Conservation (phyloP, 257 asterid species). For the Rubia yunnanensis region DNA sequence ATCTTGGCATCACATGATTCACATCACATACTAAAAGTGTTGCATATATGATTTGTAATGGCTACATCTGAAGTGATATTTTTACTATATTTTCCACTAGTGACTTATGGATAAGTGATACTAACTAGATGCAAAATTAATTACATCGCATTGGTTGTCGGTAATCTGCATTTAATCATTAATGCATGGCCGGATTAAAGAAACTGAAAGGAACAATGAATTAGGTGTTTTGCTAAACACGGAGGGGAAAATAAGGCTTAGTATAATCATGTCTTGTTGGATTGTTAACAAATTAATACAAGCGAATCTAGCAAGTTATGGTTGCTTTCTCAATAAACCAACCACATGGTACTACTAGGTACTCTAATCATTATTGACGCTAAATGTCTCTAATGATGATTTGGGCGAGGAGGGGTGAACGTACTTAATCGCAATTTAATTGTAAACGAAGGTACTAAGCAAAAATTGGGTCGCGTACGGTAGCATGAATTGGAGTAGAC, state of each 20-base stretch:
- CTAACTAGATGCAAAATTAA: background rate
- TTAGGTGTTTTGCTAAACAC: background rate
- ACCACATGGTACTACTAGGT: slow-evolving; percentile 7
- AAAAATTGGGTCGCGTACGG: background rate
- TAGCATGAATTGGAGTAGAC: background rate
- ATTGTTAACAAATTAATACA: background rate
- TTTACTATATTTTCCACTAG: no score
- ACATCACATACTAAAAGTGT: no score
- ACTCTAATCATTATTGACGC: slow-evolving; percentile 12
- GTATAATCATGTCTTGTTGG: background rate
- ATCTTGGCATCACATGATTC: no score
- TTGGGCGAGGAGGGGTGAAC: background rate
- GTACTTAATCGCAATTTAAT: background rate
- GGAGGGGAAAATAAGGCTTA: background rate
- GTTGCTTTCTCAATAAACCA: background rate
- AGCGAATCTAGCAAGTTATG: slow-evolving; percentile 5
- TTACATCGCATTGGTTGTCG: background rate
- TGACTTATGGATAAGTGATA: no score
- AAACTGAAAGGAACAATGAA: background rate
- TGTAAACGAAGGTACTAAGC: no score
- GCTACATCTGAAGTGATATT: no score
- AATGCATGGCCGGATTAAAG: background rate
- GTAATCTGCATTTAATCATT: background rate
- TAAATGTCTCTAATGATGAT: background rate
- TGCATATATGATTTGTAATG: no score